These are phyloP conservation scores for Annona cherimola DNA, from an alignment of 164 flowering plant genomes.

Conservation along the genomic window DNA sequence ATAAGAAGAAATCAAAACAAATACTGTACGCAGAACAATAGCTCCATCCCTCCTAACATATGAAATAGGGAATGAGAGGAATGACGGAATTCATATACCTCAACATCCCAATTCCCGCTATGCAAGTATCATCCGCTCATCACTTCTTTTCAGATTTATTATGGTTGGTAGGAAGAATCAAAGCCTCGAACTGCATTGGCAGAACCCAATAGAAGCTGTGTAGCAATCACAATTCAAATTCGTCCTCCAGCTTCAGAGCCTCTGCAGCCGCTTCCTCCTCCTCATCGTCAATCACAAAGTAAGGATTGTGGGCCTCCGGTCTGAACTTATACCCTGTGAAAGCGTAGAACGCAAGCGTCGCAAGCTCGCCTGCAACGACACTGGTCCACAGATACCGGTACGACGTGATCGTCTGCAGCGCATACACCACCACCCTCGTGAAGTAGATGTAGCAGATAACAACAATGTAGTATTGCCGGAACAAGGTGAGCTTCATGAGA, in stretches of 20 bases:
- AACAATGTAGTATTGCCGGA: slow-evolving; percentile 82
- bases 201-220: background rate
- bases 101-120: background rate
- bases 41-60: background rate
- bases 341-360: slow-evolving; percentile 73
- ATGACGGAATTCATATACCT: slow-evolving; percentile 2
- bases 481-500: slow-evolving; percentile 79
- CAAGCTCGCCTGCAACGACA: slow-evolving; percentile 75
- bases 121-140: background rate
- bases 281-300: slow-evolving; percentile 80
- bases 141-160: background rate
- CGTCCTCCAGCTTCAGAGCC: slow-evolving; percentile 66
- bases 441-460: slow-evolving; percentile 93
- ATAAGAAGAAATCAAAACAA: background rate
- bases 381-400: slow-evolving; percentile 83
- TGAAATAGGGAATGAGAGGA: background rate
- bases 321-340: slow-evolving; percentile 77
- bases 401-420: slow-evolving; percentile 69
- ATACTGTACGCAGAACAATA: slow-evolving; percentile 7
- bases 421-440: slow-evolving; percentile 82
- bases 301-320: slow-evolving; percentile 85
- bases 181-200: background rate
- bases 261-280: slow-evolving; percentile 90
- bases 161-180: background rate
- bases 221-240: slow-evolving; percentile 51